Evolutionary conservation across 116 monocot genomes (phyloP).

Genomic region (Papilionanthe hybrid): DNA sequence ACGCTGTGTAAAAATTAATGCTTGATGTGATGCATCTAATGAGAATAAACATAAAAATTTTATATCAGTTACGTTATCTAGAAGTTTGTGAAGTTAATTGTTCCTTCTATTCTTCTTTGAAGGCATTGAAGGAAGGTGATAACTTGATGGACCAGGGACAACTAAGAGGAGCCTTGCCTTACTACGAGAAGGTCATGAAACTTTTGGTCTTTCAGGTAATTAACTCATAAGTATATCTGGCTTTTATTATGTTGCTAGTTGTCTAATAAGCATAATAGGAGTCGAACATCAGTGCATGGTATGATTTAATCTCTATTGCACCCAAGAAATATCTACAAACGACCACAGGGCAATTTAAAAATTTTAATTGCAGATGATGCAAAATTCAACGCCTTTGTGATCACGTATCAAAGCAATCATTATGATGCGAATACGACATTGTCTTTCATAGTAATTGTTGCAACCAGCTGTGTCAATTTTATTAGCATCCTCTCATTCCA

Average conservation of each 20-base stretch:
- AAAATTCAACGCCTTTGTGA: no score
- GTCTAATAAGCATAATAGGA: background rate
- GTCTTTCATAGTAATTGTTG: no score
- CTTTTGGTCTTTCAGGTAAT: constrained; percentile 65
- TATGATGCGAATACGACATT: no score
- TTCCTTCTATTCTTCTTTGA: background rate
- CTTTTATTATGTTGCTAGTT: background rate
- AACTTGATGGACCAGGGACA: constrained; percentile 75
- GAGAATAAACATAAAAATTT: no score
- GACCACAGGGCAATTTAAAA: no score
- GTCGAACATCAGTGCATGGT: background rate
- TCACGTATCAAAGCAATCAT: no score
- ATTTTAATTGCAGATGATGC: no score
- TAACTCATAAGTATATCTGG: background rate
- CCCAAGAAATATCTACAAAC: no score
- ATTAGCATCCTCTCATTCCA: no score
- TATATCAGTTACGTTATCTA: background rate
- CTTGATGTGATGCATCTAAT: no score
- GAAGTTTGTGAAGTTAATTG: background rate
- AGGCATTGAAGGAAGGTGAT: constrained; percentile 86
- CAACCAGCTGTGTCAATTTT: no score
- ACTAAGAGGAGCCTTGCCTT: constrained; percentile 71
- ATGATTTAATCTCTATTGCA: background rate
- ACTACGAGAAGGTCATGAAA: constrained; percentile 83
- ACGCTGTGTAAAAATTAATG: no score